phyloP scores from a whole-genome alignment of 352 stramenopile species.

The Pythium phragmiticola region DNA sequence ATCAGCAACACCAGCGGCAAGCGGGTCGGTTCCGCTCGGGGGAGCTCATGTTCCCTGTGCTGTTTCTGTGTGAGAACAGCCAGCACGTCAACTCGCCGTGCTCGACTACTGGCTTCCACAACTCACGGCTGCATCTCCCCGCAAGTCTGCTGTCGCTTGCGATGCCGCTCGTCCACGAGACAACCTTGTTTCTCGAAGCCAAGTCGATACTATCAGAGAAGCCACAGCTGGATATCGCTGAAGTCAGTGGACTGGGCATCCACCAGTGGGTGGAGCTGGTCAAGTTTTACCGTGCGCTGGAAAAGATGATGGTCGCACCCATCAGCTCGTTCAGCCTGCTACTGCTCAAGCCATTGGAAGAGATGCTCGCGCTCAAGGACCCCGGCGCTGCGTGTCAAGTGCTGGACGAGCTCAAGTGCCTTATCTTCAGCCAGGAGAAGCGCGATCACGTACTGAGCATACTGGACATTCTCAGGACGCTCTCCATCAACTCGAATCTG shows the following conservation, averaged over 20 bases:
- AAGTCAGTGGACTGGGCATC: conserved; percentile 41
- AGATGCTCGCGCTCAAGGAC: conserved; percentile 42
- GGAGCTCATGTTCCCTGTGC: conserved; percentile 51
- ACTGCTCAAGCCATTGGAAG: conserved; percentile 51
- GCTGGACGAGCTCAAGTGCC: conserved; percentile 47
- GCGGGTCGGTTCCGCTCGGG: conserved; percentile 3
- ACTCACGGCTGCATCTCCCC: conserved; percentile 33
- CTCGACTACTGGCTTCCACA: conserved; percentile 23
- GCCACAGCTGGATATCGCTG: conserved; percentile 28
- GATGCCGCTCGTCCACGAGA: conserved; percentile 63
- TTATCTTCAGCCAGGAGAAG: conserved; percentile 65
- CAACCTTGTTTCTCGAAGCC: conserved; percentile 58
- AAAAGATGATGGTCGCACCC: conserved; percentile 49
- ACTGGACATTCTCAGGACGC: conserved; percentile 38
- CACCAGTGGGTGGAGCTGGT: conserved; percentile 53
- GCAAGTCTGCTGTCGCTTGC: conserved; percentile 53
- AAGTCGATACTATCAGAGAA: conserved; percentile 40
- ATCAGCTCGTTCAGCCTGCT: conserved; percentile 52
- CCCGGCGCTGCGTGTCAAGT: conserved; percentile 37
- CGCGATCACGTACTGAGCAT: conserved; percentile 58
- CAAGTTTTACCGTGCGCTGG: conserved; percentile 57
- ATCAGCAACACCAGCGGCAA: conserved; percentile 32
- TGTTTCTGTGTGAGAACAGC: conserved; percentile 64
- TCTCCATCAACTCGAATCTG: conserved; percentile 24
- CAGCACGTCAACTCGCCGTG: conserved; percentile 25